A percentile compares a stretch with the other conserved stretches of the same genome.
These are phyloP conservation scores for Candida succiphila DNA, from an alignment of 805 yeast genomes.

Conservation along the genomic window DNA sequence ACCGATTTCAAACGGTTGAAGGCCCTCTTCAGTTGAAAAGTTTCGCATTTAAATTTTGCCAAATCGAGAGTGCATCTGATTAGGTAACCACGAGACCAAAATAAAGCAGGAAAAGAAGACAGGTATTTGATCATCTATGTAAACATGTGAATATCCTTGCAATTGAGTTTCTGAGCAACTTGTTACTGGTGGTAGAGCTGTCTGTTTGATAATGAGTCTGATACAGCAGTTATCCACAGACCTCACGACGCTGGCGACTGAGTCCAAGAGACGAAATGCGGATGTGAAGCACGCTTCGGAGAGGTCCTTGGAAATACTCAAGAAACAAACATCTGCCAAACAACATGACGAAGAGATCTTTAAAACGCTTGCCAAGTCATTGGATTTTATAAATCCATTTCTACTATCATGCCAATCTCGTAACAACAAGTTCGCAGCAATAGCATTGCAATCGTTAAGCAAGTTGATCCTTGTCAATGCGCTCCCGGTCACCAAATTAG, in stretches of 20 bases:
- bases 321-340: conserved; percentile 15
- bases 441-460: conserved; percentile 65
- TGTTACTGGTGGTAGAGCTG: too few species aligned
- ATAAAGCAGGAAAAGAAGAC: too few species aligned
- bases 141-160: too few species aligned
- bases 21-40: too few species aligned
- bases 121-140: too few species aligned
- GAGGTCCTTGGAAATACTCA: conserved; percentile 36
- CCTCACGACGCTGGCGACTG: conserved; percentile 49
- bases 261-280: conserved; percentile 58
- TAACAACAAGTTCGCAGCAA: conserved; percentile 62
- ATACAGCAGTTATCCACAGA: conserved; percentile 46
- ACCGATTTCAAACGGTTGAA: too few species aligned
- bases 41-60: too few species aligned
- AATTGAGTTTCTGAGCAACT: too few species aligned
- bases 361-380: conserved; percentile 27
- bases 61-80: too few species aligned
- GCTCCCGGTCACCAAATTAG: conserved; percentile 42
- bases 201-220: conserved; percentile 37
- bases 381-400: conserved; percentile 59
- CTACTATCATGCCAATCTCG: conserved; percentile 63
- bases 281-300: conserved; percentile 57
- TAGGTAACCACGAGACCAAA: too few species aligned
- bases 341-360: conserved; percentile 9
- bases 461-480: conserved; percentile 44